Base-by-base conservation (phyloP, 169 alveolate species). In the Eimeria necatrix region DNA sequence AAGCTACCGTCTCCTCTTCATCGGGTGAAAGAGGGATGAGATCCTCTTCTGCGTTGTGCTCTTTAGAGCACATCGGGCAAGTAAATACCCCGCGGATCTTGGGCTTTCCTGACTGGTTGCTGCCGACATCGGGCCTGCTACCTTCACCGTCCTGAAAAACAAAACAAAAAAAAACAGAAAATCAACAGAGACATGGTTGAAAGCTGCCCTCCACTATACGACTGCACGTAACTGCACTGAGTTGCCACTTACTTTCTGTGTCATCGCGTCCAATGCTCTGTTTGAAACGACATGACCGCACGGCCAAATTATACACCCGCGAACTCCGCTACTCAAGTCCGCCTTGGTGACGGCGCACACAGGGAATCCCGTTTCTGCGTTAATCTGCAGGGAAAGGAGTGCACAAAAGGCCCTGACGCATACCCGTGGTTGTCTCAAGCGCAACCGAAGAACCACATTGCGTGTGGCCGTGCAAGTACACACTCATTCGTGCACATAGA, bases 271-370 rank as follows among this genome's bases (percentile, higher is more conserved):
- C 41, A 60, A 9, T 32, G 71, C 98, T 97, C 95, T 94, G 87
- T 96, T 97, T n/a, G 98, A 92, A 0, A 97, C 60, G 83, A 97
- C 95, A 89, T 97, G 96, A 51, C 95, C 90, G 78, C 93, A 73
- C 14, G 93, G 71, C 95, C 93, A 92, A 26, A 97, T 87, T 48
- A 96, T 76, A 49, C 93, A 96, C n/a, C 97, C 98, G 32, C 96
- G 94, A 81, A 94, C 96, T n/a, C 96, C 92, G n/a, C 97, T 97
- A 61, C 96, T 41, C 26, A 97, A 78, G 80, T 96, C 98, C 41
- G 96, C 92, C 51, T 94, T 87, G 26, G 97, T 86, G 20, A 96
- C 52, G 10, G 98, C 98, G 84, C 98, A 97, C 9, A 97, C 68
- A 59, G 96, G 94, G 52, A 96, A 95, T 8, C 81, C 59, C 14